Conservation (phyloP, 352 stramenopile species). For the Phytopythium chamaehyphon region DNA sequence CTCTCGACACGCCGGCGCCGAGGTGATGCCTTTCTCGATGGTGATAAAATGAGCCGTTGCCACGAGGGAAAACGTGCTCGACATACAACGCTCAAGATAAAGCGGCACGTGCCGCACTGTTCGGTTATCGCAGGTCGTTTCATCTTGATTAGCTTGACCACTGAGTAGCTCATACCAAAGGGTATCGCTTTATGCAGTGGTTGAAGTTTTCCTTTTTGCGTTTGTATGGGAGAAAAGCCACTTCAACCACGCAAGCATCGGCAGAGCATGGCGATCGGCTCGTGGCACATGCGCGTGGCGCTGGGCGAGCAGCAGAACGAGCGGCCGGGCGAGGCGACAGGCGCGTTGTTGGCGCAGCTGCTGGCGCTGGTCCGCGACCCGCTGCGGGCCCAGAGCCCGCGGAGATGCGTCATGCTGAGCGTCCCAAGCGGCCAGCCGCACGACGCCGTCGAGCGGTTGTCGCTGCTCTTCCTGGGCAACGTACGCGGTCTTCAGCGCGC, state of each 20-base stretch:
- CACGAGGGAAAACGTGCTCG: background rate
- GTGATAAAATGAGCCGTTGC: too few species aligned
- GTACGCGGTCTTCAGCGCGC: slow-evolving; percentile 6
- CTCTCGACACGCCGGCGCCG: too few species aligned
- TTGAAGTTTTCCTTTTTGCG: background rate
- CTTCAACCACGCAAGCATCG: background rate
- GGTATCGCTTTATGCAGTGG: background rate
- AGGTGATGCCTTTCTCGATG: background rate
- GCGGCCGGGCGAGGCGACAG: background rate
- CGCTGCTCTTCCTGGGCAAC: slow-evolving; percentile 18
- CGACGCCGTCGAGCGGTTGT: slow-evolving; percentile 29
- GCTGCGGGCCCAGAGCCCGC: background rate
- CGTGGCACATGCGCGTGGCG: slow-evolving; percentile 17
- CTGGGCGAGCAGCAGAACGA: slow-evolving; percentile 1
- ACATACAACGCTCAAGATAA: too few species aligned
- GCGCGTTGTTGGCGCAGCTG: slow-evolving; percentile 18
- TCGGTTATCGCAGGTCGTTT: too few species aligned
- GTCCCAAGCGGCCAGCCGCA: slow-evolving; percentile 15
- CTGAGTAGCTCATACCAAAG: too few species aligned
- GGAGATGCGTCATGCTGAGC: slow-evolving; percentile 9
- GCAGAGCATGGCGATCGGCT: background rate
- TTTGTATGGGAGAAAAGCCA: slow-evolving; percentile 4
- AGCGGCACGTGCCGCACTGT: too few species aligned
- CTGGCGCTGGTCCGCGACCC: slow-evolving; percentile 15
- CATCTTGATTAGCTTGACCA: too few species aligned